These are phyloP conservation scores for Hygrocybe punicea DNA, from an alignment of 768 basidiomycete genomes.

Conservation along the genomic window DNA sequence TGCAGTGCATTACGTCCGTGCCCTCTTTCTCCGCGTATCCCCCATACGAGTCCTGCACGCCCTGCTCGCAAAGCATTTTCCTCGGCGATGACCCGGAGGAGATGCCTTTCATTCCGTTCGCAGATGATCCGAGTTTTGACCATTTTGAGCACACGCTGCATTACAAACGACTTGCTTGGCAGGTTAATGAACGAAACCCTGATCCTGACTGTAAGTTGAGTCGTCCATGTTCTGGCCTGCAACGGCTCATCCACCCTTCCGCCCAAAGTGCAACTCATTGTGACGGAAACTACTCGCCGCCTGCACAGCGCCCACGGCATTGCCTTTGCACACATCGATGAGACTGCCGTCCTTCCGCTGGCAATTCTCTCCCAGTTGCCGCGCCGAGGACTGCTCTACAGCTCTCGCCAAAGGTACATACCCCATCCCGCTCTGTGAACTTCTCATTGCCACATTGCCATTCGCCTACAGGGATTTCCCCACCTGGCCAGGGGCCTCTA, in stretches of 20 bases:
- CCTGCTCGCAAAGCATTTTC: conserved; percentile 44
- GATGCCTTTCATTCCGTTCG: conserved; percentile 60
- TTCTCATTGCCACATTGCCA: not conserved
- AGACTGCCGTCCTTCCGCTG: conserved; percentile 45
- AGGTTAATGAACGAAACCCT: conserved; percentile 39
- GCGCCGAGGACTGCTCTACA: conserved; percentile 27
- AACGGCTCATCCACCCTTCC: not conserved
- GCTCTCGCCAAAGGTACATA: not conserved
- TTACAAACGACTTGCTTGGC: conserved; percentile 53
- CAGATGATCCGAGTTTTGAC: conserved; percentile 58
- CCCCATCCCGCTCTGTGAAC: not conserved
- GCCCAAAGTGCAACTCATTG: conserved; percentile 48
- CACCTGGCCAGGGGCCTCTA: conserved; percentile 24
- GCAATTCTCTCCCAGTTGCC: conserved; percentile 26
- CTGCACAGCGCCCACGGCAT: conserved; percentile 41
- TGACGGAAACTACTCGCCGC: conserved; percentile 45
- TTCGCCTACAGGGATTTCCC: not conserved
- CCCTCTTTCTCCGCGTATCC: conserved; percentile 24
- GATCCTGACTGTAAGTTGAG: conserved; percentile 42
- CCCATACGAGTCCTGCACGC: conserved; percentile 57
- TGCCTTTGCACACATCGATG: conserved; percentile 45
- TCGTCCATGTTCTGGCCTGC: not conserved
- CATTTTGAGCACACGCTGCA: conserved; percentile 36
- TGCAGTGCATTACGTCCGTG: not conserved
- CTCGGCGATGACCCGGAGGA: conserved; percentile 55